phyloP scores from a whole-genome alignment of 2,329 filamentous ascomycete genomes.

The Coniosporium tulheliwenetii region DNA sequence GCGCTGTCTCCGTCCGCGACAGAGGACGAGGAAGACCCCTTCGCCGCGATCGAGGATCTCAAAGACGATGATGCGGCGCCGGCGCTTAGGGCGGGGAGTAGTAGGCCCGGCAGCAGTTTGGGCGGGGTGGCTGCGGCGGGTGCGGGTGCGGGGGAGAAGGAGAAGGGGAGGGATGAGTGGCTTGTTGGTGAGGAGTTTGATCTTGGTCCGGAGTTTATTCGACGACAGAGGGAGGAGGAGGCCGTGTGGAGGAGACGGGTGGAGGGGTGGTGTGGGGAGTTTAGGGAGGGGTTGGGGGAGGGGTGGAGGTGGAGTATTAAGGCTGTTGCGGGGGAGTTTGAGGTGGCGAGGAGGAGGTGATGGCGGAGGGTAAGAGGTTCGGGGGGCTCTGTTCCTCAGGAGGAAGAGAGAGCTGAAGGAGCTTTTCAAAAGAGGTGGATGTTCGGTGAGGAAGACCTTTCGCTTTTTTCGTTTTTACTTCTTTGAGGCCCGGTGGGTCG shows the following conservation, averaged over 20 bases:
- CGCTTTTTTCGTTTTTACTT: too few relatives aligned
- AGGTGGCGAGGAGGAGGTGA: too few relatives aligned
- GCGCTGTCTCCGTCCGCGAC: conserved; percentile 41
- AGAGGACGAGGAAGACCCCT: conserved; percentile 83
- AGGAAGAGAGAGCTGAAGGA: too few relatives aligned
- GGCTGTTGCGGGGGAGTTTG: too few relatives aligned
- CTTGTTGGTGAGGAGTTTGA: conserved; percentile 94
- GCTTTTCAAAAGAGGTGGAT: too few relatives aligned
- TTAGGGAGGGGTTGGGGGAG: conserved; percentile 33
- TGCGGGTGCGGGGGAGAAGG: conserved; percentile 3
- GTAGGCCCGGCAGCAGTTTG: background rate
- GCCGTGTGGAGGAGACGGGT: conserved; percentile 80
- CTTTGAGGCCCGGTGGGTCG: too few relatives aligned
- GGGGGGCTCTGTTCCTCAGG: too few relatives aligned
- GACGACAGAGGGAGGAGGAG: conserved; percentile 80
- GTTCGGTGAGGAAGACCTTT: too few relatives aligned
- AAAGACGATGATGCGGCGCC: conserved; percentile 43
- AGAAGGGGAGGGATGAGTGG: conserved; percentile 46
- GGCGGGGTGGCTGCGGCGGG: conserved; percentile 4
- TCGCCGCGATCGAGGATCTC: conserved; percentile 86
- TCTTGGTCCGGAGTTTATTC: conserved; percentile 85
- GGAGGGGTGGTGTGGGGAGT: conserved; percentile 61
- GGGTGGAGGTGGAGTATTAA: conserved; percentile 62
- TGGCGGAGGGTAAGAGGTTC: too few relatives aligned
- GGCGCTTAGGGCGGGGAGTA: conserved; percentile 4